phyloP scores from a whole-genome alignment of 2,329 filamentous ascomycete genomes.

The Diaporthe sp. region DNA sequence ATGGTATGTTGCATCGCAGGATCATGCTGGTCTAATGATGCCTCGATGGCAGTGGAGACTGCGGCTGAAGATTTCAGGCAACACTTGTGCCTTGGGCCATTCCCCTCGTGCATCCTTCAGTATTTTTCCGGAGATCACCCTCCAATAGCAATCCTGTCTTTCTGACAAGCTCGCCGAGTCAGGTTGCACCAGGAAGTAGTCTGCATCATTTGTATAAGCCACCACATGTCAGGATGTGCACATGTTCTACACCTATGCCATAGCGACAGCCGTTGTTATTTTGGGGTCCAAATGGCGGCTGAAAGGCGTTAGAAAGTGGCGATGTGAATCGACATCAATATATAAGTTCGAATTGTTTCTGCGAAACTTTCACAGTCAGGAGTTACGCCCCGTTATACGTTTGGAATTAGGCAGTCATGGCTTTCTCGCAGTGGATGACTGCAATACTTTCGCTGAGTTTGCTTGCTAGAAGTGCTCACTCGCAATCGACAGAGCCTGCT shows the following conservation, averaged over 20 bases:
- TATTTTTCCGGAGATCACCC: not conserved
- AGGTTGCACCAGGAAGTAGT: not conserved
- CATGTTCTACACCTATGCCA: not conserved
- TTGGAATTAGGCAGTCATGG: not conserved
- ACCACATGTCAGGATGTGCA: not conserved
- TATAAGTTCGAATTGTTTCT: not conserved
- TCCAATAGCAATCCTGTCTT: not conserved
- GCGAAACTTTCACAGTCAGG: not conserved
- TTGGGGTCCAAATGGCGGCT: not conserved
- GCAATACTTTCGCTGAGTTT: not conserved
- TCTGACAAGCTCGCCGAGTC: not conserved
- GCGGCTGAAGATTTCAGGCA: constrained; percentile 17
- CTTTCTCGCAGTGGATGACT: not conserved
- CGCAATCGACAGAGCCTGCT: constrained; percentile 6
- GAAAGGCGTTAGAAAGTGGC: not conserved
- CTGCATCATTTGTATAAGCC: not conserved
- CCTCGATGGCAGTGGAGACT: constrained; percentile 4
- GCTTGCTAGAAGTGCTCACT: not conserved
- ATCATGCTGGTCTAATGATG: constrained; percentile 5
- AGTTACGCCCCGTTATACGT: not conserved
- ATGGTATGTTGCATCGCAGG: constrained; percentile 5
- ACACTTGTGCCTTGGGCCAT: not conserved
- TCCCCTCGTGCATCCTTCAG: constrained; percentile 1
- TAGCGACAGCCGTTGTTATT: not conserved
- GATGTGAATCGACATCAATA: not conserved